Conservation (phyloP, 768 basidiomycete genomes). For the Gloeopeniophorella convolvens region DNA sequence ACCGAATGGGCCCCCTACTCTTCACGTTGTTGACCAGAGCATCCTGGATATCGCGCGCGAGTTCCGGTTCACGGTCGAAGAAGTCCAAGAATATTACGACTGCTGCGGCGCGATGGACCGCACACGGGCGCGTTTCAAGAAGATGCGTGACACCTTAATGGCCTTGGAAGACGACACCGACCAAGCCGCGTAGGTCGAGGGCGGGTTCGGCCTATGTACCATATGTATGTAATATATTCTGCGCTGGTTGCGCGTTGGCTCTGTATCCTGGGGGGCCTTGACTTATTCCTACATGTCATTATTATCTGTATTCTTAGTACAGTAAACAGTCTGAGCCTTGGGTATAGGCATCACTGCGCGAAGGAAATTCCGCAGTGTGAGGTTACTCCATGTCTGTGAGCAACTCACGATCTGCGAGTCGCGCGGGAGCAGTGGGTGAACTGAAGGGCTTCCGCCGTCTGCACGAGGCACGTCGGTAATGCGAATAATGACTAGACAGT, state of each 20-base stretch:
- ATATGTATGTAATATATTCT: neutral
- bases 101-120: conserved; percentile 63
- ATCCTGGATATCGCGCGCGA: conserved; percentile 62
- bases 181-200: neutral
- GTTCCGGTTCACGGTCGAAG: conserved; percentile 64
- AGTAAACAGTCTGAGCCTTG: too few species aligned
- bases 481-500: neutral
- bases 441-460: conserved; percentile 75
- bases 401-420: conserved; percentile 62
- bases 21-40: conserved; percentile 63
- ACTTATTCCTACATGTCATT: conserved; percentile 3
- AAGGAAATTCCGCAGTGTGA: too few species aligned
- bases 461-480: neutral
- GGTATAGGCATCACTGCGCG: too few species aligned
- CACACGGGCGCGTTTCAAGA: conserved; percentile 58
- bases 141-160: conserved; percentile 47
- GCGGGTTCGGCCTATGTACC: neutral
- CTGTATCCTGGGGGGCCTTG: neutral
- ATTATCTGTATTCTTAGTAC: neutral
- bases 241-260: neutral
- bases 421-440: conserved; percentile 73
- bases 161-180: conserved; percentile 14
- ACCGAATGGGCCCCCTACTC: conserved; percentile 1
- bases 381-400: conserved; percentile 54
- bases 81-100: conserved; percentile 75